Base-by-base conservation (phyloP, 768 basidiomycete species). In the Nevesoporus exiguus region DNA sequence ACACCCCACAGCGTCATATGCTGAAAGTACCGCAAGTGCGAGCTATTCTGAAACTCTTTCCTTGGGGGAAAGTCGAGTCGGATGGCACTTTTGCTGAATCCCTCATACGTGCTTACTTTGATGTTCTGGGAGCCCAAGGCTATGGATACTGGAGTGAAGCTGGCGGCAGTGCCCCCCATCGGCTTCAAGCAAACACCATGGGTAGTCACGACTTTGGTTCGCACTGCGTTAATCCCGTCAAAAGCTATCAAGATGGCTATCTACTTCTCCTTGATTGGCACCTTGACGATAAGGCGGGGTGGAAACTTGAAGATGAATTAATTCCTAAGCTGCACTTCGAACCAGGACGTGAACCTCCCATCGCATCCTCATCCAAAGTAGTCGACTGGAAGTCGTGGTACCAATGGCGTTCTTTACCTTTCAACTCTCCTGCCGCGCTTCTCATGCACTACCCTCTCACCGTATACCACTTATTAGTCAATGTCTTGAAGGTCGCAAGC, bases 321-420 rank as follows among this genome's bases (percentile, higher is more conserved):
- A 69, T 74, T 25, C 73, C 76, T 44, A 62, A 65, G 33, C 59
- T 69, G n/a, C 63, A 66, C 41, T 69, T 69, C n/a, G 57, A 61
- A 37, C 55, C 61, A 30, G 62, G 60, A 15, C 54, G 61, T 27
- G 70, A 74, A 46, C 68, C 60, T 2, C 46, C 48, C 30, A 64
- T 70, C 13, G 54, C 59, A 59, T 58, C 68, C 56, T 55, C 66
- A 47, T 61, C 50, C 29, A 65, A 70, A 19, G 60, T 75, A 31
- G 57, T 61, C 25, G 73, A 70, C 52, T 80, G 78, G 79, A 66
- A 64, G 30, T 72, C 73, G 24, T 80, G 76, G 66, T 74, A 79
- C 60, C 56, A 69, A 44, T 79, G 77, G 78, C 73, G 78, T 34
- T 67, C 71, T 44, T 60, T 80, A 21, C 71, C 78, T 33, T 62